These are phyloP conservation scores for Juglanconis sp. DNA, from an alignment of 2,329 filamentous ascomycete genomes.

Conservation along the genomic window DNA sequence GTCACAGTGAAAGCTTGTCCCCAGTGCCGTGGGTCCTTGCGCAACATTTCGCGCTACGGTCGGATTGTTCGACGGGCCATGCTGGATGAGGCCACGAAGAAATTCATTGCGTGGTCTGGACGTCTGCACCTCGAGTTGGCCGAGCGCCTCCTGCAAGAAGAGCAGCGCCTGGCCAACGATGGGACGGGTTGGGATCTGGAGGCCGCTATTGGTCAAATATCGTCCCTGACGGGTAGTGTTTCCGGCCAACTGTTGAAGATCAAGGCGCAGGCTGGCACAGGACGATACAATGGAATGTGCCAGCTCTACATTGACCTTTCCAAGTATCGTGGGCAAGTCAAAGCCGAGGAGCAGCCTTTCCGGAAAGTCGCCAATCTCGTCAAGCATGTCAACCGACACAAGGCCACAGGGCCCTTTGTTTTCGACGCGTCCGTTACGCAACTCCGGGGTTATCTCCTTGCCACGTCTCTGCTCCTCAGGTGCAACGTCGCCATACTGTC, in stretches of 20 bases:
- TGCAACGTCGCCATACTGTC: slow-evolving; percentile 46
- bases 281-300: slow-evolving; percentile 6
- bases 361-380: slow-evolving; percentile 44
- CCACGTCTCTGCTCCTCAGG: slow-evolving; percentile 41
- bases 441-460: slow-evolving; percentile 37
- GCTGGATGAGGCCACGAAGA: slow-evolving; percentile 62
- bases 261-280: slow-evolving; percentile 12
- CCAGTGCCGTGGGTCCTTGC: slow-evolving; percentile 56
- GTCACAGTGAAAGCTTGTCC: slow-evolving; percentile 51
- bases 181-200: background rate
- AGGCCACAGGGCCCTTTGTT: slow-evolving; percentile 26
- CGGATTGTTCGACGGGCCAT: slow-evolving; percentile 57
- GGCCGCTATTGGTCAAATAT: background rate
- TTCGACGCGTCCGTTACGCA: slow-evolving; percentile 36
- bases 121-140: slow-evolving; percentile 38
- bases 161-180: slow-evolving; percentile 25
- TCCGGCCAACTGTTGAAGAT: background rate
- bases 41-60: slow-evolving; percentile 58
- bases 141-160: slow-evolving; percentile 25
- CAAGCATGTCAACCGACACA: slow-evolving; percentile 33
- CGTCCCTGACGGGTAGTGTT: background rate
- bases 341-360: slow-evolving; percentile 47
- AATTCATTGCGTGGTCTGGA: slow-evolving; percentile 54
- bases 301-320: slow-evolving; percentile 22
- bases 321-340: slow-evolving; percentile 23